phyloP scores from a whole-genome alignment of 1,139 yeast species.

The Suhomyces chickasaworum region DNA sequence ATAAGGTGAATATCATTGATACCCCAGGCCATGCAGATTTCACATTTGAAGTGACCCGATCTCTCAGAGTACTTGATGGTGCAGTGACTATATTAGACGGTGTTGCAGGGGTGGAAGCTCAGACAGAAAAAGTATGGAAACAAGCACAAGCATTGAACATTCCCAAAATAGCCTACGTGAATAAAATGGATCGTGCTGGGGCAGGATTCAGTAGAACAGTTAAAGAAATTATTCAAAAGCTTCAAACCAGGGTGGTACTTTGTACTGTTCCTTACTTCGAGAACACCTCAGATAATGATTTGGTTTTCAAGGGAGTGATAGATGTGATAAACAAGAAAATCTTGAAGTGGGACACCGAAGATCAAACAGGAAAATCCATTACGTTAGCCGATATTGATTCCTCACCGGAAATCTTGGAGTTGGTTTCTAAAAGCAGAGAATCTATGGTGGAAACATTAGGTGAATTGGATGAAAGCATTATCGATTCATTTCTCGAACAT shows the following conservation, averaged over 20 bases:
- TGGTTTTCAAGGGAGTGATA: conserved; percentile 72
- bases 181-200: conserved; percentile 96
- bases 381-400: conserved; percentile 44
- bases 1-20: conserved; percentile 82
- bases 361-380: conserved; percentile 58
- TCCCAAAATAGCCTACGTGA: conserved; percentile 79
- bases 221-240: conserved; percentile 75
- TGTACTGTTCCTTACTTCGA: conserved; percentile 78
- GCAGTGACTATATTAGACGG: conserved; percentile 91
- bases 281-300: conserved; percentile 38
- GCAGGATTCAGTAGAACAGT: conserved; percentile 94
- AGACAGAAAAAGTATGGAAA: conserved; percentile 95
- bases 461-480: conserved; percentile 74
- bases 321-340: conserved; percentile 74
- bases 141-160: conserved; percentile 70
- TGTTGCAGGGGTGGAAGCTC: conserved; percentile 98
- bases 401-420: conserved; percentile 43
- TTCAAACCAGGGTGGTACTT: conserved; percentile 72
- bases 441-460: conserved; percentile 82
- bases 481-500: conserved; percentile 73
- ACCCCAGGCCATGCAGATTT: conserved; percentile 99
- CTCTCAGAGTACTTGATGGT: conserved; percentile 89
- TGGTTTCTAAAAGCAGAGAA: conserved; percentile 62
- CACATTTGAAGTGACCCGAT: conserved; percentile 88
- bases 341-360: conserved; percentile 59